Evolutionary conservation across 2,329 filamentous ascomycete species (phyloP).

Genomic region (Aaosphaeria arxii): DNA sequence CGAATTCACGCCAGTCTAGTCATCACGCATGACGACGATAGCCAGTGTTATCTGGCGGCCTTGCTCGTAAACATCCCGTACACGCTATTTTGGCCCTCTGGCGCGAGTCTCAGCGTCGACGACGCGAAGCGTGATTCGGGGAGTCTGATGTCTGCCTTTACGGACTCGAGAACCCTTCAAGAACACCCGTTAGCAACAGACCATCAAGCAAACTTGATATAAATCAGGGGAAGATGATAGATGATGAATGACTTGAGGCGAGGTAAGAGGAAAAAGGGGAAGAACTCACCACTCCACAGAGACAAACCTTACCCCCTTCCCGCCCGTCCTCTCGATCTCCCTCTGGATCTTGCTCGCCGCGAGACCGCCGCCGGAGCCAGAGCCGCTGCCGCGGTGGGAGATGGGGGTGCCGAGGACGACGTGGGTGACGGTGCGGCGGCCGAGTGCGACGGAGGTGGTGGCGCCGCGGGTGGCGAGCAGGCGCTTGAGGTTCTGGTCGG

Average conservation of each 20-base stretch:
- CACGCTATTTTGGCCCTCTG: conserved; percentile 23
- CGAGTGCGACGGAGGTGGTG: conserved; percentile 66
- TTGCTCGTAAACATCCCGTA: conserved; percentile 8
- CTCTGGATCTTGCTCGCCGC: conserved; percentile 76
- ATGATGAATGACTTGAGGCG: background rate
- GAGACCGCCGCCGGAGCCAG: conserved; percentile 69
- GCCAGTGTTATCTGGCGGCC: too few relatives aligned
- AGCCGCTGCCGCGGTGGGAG: conserved; percentile 15
- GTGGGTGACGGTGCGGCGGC: conserved; percentile 75
- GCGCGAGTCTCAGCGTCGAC: conserved; percentile 37
- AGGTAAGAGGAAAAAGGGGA: conserved; percentile 4
- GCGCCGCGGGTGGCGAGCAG: conserved; percentile 74
- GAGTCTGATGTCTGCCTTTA: conserved; percentile 71
- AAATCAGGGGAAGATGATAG: background rate
- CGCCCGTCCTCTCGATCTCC: conserved; percentile 67
- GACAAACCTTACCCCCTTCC: conserved; percentile 74
- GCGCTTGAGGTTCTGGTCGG: conserved; percentile 82
- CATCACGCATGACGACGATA: too few relatives aligned
- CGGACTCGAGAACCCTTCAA: conserved; percentile 73
- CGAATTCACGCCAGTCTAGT: too few relatives aligned
- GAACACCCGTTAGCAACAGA: background rate
- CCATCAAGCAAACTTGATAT: background rate
- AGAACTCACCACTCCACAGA: conserved; percentile 68
- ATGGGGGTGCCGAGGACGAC: conserved; percentile 65
- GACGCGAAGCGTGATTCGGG: conserved; percentile 67